Conservation (phyloP, 202 grass and related monocot genomes). For the Zoysia matrella region DNA sequence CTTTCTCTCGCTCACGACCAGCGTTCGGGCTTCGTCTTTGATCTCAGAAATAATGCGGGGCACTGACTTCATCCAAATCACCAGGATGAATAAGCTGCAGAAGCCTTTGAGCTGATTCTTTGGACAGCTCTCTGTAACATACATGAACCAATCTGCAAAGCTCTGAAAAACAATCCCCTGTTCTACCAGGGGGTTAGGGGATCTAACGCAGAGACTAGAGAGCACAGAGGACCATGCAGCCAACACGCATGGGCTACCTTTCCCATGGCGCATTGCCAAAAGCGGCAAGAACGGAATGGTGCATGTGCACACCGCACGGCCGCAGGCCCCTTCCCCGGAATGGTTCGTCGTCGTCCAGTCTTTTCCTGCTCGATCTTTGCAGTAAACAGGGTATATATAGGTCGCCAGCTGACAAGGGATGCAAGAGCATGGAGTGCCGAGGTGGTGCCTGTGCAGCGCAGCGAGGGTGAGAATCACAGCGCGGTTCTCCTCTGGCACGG, state of each 20-base stretch:
- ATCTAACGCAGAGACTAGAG: not conserved
- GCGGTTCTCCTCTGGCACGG: conserved; percentile 55
- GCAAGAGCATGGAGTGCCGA: too few relatives aligned
- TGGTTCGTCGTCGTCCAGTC: not conserved
- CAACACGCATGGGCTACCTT: not conserved
- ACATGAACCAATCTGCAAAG: too few relatives aligned
- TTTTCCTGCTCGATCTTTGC: not conserved
- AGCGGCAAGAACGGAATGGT: not conserved
- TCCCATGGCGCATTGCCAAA: conserved; percentile 8
- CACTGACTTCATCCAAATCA: too few relatives aligned
- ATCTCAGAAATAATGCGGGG: too few relatives aligned
- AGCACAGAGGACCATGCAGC: not conserved
- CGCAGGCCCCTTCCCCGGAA: not conserved
- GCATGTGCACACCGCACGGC: not conserved
- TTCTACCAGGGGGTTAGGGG: not conserved
- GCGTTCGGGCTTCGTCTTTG: too few relatives aligned
- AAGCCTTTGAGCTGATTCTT: too few relatives aligned
- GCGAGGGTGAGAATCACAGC: conserved; percentile 48
- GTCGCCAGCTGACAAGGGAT: not conserved
- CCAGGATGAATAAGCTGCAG: too few relatives aligned
- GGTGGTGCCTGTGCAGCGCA: not conserved
- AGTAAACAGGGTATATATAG: too few relatives aligned
- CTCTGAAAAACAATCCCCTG: too few relatives aligned
- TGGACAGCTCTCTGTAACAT: too few relatives aligned
- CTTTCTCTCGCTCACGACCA: not conserved